Base-by-base conservation (phyloP, 106 monocot genomes). In the Agapanthus africanus region DNA sequence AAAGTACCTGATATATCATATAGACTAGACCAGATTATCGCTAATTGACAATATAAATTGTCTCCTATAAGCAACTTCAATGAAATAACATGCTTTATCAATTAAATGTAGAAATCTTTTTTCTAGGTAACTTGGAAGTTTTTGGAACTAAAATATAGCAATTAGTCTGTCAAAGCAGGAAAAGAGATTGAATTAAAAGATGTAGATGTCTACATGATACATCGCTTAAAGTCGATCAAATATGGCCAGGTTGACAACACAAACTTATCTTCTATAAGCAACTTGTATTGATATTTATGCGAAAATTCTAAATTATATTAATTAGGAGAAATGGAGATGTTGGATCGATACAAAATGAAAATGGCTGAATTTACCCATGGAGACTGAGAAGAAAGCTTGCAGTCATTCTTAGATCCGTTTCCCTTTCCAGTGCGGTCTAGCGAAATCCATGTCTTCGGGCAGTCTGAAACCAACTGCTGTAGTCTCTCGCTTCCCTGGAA, bases 401-500 rank as follows among this genome's bases (percentile, higher is more conserved):
- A 54, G 14, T 57, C 54, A 63, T 51, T 32, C 38, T 33, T 46
- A 9, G 28, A 59, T 2, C 38, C 69, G 50, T 62, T 52, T 18
- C 70, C 46, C n/a, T 75, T 57, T 25, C 34, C 11, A 22, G 63
- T 62, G 21, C 35, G 47, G 30, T 11, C 50, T 21, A 81, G 79
- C 31, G 32, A 63, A 59, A 15, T 59, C 82, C 79, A 70, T 68
- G 68, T 68, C 37, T 67, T 78, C 60, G 83, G 68, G 28, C 74
- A 37, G 71, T 87, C 80, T 41, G 87, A 87, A 77, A 87, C 87
- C 64, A 87, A 30, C 26, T 80, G n/a, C 38, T 64, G 59, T 27
- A 87, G 80, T 46, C 83, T 77, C 74, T 87, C 83, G 54, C 87
- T 83, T 69, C 87, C 87, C 87, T 87, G 70, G 59, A n/a, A 35